Conservation (phyloP, 768 basidiomycete species). For the Suillus plorans region DNA sequence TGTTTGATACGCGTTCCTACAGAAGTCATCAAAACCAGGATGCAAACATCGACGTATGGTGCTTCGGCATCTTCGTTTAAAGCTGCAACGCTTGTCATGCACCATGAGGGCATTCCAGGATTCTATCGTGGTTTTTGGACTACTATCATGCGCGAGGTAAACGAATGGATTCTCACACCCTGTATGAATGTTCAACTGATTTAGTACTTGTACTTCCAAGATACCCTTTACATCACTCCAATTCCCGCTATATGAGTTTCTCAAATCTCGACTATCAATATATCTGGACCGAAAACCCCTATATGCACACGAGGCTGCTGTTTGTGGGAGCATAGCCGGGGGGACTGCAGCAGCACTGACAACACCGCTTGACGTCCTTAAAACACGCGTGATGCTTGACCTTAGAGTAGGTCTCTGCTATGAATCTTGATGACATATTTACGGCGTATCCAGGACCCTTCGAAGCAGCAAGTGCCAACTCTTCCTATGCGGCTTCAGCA, state of each 20-base stretch:
- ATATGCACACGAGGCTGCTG: slow-evolving; percentile 73
- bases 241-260: slow-evolving; percentile 90
- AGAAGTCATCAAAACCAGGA: slow-evolving; percentile 93
- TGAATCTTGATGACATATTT: not conserved
- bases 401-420: slow-evolving; percentile 54
- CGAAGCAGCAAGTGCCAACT: slow-evolving; percentile 51
- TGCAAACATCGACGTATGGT: slow-evolving; percentile 82
- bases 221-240: slow-evolving; percentile 96
- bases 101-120: slow-evolving; percentile 66
- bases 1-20: slow-evolving; percentile 94
- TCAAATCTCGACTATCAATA: slow-evolving; percentile 69
- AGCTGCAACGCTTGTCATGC: slow-evolving; percentile 54
- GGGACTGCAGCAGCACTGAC: slow-evolving; percentile 87
- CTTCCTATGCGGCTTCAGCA: slow-evolving; percentile 53
- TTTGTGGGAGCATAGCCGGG: slow-evolving; percentile 90
- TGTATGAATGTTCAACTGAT: slow-evolving; percentile 7
- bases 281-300: slow-evolving; percentile 54
- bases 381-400: slow-evolving; percentile 97
- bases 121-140: slow-evolving; percentile 88
- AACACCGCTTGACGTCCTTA: slow-evolving; percentile 94
- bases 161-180: not conserved
- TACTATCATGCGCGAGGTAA: slow-evolving; percentile 70
- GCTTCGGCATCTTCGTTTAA: slow-evolving; percentile 55
- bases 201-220: slow-evolving; percentile 39
- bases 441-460: slow-evolving; percentile 41